phyloP scores from a whole-genome alignment of 352 stramenopile genomes.

The Globisporangium polare region DNA sequence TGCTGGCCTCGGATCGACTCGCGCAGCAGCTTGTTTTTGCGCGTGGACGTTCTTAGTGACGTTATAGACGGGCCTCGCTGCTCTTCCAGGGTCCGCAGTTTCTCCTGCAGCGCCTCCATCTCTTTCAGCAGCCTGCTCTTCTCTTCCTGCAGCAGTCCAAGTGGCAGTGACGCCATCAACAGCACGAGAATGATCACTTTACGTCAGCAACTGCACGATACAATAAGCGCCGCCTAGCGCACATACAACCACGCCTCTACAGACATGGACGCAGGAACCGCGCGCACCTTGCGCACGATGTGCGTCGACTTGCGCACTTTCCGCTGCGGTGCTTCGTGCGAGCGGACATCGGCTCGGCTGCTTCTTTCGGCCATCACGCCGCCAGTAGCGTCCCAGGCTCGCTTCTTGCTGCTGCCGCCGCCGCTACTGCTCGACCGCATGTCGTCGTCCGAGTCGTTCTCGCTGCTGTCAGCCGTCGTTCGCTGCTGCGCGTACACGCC shows the following conservation, averaged over 20 bases:
- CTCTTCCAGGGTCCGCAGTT: conserved; percentile 18
- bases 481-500: not conserved
- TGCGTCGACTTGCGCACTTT: conserved; percentile 16
- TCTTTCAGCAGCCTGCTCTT: conserved; percentile 39
- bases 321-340: not conserved
- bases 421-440: not conserved
- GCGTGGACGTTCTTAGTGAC: too few relatives aligned
- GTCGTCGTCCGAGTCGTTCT: not conserved
- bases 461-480: not conserved
- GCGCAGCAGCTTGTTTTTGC: conserved; percentile 8
- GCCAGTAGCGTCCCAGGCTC: not conserved
- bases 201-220: too few relatives aligned
- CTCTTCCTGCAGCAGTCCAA: conserved; percentile 32
- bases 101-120: conserved; percentile 23
- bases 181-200: too few relatives aligned
- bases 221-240: too few relatives aligned
- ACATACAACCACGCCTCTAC: not conserved
- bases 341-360: not conserved
- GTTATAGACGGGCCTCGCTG: too few relatives aligned
- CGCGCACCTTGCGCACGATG: conserved; percentile 11
- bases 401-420: not conserved
- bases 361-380: not conserved
- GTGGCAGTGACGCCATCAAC: not conserved
- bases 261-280: not conserved
- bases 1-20: conserved; percentile 30